These are phyloP conservation scores for Lachancea mirantina DNA, from an alignment of 805 yeast species.

Conservation along the genomic window DNA sequence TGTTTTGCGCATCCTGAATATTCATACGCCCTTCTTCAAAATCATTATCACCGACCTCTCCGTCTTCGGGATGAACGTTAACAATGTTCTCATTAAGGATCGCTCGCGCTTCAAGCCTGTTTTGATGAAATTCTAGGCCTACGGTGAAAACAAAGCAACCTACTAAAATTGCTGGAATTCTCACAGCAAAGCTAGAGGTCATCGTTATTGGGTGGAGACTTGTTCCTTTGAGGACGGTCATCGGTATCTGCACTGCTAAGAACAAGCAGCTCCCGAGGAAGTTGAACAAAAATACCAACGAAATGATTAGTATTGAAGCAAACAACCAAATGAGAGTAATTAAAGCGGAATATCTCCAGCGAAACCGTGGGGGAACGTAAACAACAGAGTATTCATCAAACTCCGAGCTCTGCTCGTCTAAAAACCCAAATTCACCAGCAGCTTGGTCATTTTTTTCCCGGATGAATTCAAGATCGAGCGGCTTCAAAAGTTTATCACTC, in stretches of 20 bases:
- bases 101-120: slow-evolving; percentile 1
- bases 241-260: not conserved
- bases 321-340: slow-evolving; percentile 40
- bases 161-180: slow-evolving; percentile 2
- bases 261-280: slow-evolving; percentile 2
- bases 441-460: slow-evolving; percentile 32
- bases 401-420: slow-evolving; percentile 36
- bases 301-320: slow-evolving; percentile 33
- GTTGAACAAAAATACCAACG: slow-evolving; percentile 15
- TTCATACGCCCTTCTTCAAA: not conserved
- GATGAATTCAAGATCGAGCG: slow-evolving; percentile 23
- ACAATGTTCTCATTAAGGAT: slow-evolving; percentile 5
- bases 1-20: not conserved
- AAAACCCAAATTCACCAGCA: slow-evolving; percentile 38
- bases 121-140: slow-evolving; percentile 4
- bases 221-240: not conserved
- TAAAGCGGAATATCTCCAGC: slow-evolving; percentile 42
- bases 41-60: not conserved
- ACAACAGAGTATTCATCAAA: slow-evolving; percentile 59
- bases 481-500: slow-evolving; percentile 55
- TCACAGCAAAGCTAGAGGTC: not conserved
- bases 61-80: not conserved
- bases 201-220: not conserved
- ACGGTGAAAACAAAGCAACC: slow-evolving; percentile 1
- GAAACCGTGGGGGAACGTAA: slow-evolving; percentile 78